Base-by-base conservation (phyloP, 495 filamentous ascomycete species). In the Penicillium lividum region DNA sequence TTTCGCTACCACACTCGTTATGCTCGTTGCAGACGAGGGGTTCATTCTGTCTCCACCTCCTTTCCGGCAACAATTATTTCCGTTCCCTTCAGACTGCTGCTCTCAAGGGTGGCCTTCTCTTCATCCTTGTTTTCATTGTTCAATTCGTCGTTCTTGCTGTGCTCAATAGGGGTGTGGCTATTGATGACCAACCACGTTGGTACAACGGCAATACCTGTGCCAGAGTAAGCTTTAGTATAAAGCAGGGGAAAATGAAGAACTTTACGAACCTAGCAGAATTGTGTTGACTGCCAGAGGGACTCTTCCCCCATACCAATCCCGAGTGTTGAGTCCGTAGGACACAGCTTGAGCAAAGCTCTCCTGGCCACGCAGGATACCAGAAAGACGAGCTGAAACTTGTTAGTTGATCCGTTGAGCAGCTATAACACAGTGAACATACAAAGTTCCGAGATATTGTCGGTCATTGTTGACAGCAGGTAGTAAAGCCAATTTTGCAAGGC, bases 331-430 rank as follows among this genome's bases (percentile, higher is more conserved):
- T 4, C 84, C 84, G 59, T 80, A 86, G 18, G 82, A 83, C 3
- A 88, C 63, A 6, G 85, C 85, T 64, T 86, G 80, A 58, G 80
- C 80, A 29, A 83, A 85, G 40, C 82, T 84, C 59, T 87, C 84
- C 3, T 83, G 84, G 1, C 82, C 84, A 46, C 84, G 74, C 5
- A 88, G 71, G 40, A 87, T 74, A 25, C 82, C 84, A 0, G 84
- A 77, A 34, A 83, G 75, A 18, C 85, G 79, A 33, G 85, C 80
- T 40, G 16, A 65, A 5, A 8, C 9, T 11, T 16, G 34, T 56
- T 61, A 70, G 60, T 51, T 54, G 50, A 60, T 53, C 46, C 43
- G 58, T 57, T 0, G 29, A 43, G 25, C 64, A 56, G 36, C 59
- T 0, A 51, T 42, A 5, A 61, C 31, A 16, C 50, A 42, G 42